Conservation (phyloP, 2,329 filamentous ascomycete genomes). For the Fusarium xylarioides region DNA sequence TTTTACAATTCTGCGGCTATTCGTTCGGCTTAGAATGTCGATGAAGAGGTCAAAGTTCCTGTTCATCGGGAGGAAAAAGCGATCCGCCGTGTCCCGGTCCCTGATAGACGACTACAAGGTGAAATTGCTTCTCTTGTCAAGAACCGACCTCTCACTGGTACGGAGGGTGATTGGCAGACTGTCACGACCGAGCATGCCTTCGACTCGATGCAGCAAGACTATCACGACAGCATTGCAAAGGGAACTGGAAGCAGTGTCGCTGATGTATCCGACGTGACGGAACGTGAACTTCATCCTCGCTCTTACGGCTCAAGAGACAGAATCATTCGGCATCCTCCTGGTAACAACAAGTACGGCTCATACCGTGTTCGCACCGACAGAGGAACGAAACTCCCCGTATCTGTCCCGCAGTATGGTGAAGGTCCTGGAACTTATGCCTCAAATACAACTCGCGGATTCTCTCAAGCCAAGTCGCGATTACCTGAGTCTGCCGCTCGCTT, state of each 20-base stretch:
- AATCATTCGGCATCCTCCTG: conserved; percentile 42
- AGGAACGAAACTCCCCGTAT: conserved; percentile 25
- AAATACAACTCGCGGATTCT: conserved; percentile 36
- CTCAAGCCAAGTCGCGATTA: conserved; percentile 31
- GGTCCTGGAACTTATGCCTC: conserved; percentile 21
- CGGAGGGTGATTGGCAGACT: conserved; percentile 50
- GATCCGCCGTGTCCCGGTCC: not conserved
- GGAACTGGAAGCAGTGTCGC: conserved; percentile 56
- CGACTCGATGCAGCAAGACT: conserved; percentile 30
- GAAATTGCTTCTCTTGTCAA: conserved; percentile 33
- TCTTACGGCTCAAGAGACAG: conserved; percentile 39
- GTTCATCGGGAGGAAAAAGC: conserved; percentile 36
- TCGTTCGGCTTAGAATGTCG: conserved; percentile 53
- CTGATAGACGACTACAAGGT: conserved; percentile 16
- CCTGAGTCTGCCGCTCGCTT: conserved; percentile 40
- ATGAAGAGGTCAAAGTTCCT: conserved; percentile 51
- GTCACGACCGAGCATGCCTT: conserved; percentile 45
- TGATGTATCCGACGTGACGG: conserved; percentile 52
- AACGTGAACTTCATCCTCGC: conserved; percentile 26
- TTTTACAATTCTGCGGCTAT: conserved; percentile 52
- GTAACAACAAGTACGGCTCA: not conserved
- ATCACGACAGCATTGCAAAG: conserved; percentile 39
- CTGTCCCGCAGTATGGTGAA: conserved; percentile 35
- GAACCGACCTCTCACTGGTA: conserved; percentile 24
- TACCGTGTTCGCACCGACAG: conserved; percentile 40